Evolutionary conservation across 106 monocot genomes (phyloP).

Genomic region (Vanilla planifolia): DNA sequence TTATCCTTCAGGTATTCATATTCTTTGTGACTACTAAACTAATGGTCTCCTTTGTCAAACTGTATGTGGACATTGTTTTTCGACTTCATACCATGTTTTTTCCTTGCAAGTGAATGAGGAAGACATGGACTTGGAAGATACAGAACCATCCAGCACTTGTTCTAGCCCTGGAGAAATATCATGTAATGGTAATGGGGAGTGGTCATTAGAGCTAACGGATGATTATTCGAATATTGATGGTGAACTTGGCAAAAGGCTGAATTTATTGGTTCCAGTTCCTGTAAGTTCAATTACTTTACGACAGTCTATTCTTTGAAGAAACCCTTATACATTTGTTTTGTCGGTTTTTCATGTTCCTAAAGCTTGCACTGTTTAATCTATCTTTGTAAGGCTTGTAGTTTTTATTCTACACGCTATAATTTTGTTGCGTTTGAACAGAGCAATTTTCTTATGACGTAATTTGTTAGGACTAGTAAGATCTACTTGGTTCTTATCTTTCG

Average conservation of each 20-base stretch:
- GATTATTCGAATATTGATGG: constrained; percentile 64
- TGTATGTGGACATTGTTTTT: constrained; percentile 1
- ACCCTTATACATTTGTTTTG: background rate
- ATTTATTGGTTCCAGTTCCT: constrained; percentile 74
- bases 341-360: background rate
- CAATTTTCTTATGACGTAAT: too few species aligned
- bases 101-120: constrained; percentile 35
- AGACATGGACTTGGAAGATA: constrained; percentile 38
- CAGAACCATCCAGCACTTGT: constrained; percentile 56
- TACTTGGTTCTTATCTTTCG: too few species aligned
- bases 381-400: too few species aligned
- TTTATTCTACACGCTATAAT: too few species aligned
- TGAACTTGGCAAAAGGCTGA: constrained; percentile 80
- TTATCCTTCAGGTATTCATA: constrained; percentile 44
- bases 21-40: constrained; percentile 6
- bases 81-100: background rate
- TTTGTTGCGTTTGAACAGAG: too few species aligned
- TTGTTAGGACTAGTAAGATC: too few species aligned
- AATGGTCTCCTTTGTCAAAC: constrained; percentile 3
- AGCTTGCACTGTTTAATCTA: too few species aligned
- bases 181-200: constrained; percentile 33
- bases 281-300: constrained; percentile 39
- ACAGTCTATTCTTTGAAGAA: constrained; percentile 7
- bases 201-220: constrained; percentile 44
- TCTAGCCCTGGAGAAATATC: constrained; percentile 55